Evolutionary conservation across 2,329 filamentous ascomycete genomes (phyloP), one percentile per base, ranked within the genome.

Genomic region (Paraphoma sp.): DNA sequence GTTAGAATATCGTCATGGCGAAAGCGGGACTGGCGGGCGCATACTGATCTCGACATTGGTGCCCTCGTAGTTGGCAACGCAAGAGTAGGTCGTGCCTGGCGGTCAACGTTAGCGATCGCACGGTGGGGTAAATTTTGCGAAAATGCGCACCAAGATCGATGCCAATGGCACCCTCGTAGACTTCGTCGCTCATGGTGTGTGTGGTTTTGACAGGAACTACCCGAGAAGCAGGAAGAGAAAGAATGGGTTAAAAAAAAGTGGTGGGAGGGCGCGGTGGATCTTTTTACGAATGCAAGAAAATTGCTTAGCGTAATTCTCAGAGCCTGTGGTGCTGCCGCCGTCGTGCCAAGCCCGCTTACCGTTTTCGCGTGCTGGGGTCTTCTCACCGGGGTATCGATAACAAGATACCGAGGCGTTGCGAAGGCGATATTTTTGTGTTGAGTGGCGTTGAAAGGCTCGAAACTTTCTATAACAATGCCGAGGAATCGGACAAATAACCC

Each of bases 111-210:
- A 76, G 72, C 63, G 52, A 61, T 63, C 54, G 56, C 62, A 66
- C 65, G 67, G 69, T 69, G 67, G 63, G 66, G 64, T 65, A 67
- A 63, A 62, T 54, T 63, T 61, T 12, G 56, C 51, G 57, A 61
- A 54, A 52, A 53, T 60, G 56, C 69, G 76, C 85, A 96, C 94
- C 95, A 85, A 99, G 88, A 89, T 99, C 95, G 86, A 99, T 99
- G 89, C 95, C 95, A 85, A 98, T 92, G 88, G 95, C 95, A 91
- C 95, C 95, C 81, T 99, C 95, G 83, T 98, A 99, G 76, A 96
- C 89, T 89, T 97, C 94, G 82, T 97, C 93, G 81, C 92, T 89
- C 94, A 97, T 97, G 79, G 83, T 92, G 78, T 62, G 56, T 69
- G 75, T 72, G 49, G 49, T 45, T 69, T 60, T 71, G 62, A 54